These are phyloP conservation scores for Paramecium sexaurelia DNA, from an alignment of 73 alveolate genomes.

Conservation along the genomic window DNA sequence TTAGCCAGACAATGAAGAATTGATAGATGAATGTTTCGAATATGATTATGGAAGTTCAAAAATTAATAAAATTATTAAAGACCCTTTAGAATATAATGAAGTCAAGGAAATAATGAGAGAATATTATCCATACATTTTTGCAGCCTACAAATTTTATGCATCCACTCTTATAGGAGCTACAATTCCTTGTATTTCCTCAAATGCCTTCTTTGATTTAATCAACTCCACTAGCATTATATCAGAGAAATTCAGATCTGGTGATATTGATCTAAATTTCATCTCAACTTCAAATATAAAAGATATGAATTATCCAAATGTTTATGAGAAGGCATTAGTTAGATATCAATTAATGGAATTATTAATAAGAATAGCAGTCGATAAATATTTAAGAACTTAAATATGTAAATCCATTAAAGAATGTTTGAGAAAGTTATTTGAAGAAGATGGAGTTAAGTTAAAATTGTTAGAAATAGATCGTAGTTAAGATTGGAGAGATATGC, in stretches of 20 bases:
- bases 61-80: conserved; percentile 59
- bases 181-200: conserved; percentile 52
- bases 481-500: conserved; percentile 61
- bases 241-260: conserved; percentile 56
- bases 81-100: conserved; percentile 31
- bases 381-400: conserved; percentile 52
- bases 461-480: conserved; percentile 23
- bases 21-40: conserved; percentile 84
- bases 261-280: conserved; percentile 68
- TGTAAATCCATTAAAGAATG: conserved; percentile 32
- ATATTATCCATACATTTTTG: conserved; percentile 34
- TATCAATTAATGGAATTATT: conserved; percentile 70
- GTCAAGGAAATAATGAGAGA: conserved; percentile 60
- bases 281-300: conserved; percentile 43
- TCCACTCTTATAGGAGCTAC: conserved; percentile 2
- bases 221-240: background rate
- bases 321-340: conserved; percentile 70
- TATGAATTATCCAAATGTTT: conserved; percentile 21
- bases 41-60: conserved; percentile 79
- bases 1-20: conserved; percentile 73
- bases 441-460: conserved; percentile 1
- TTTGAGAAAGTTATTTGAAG: conserved; percentile 1
- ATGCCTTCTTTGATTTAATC: conserved; percentile 56
- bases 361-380: conserved; percentile 71
- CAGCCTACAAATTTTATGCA: conserved; percentile 17